These are phyloP conservation scores for Aegilops umbellulata DNA, from an alignment of 176 grass and related monocot species.

Conservation along the genomic window DNA sequence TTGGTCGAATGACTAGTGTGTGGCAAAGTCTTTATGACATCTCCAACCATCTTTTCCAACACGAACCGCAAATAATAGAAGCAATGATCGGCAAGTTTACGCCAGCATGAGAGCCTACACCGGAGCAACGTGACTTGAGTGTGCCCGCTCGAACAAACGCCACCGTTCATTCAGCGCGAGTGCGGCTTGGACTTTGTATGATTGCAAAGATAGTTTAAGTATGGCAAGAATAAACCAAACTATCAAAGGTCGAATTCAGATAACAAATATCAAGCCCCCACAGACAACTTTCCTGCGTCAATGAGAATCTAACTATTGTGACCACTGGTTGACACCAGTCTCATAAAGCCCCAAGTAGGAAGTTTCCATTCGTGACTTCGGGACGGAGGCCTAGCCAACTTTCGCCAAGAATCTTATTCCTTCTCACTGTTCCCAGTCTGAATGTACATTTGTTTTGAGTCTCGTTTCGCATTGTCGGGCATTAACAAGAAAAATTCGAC, in stretches of 20 bases:
- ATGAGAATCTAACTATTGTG: background rate
- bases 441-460: background rate
- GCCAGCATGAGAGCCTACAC: background rate
- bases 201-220: background rate
- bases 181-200: background rate
- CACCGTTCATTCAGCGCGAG: background rate
- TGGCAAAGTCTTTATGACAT: background rate
- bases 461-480: conserved; percentile 27
- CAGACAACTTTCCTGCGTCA: background rate
- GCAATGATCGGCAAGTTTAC: background rate
- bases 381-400: background rate
- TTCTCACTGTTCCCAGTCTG: background rate
- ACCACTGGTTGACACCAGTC: background rate
- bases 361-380: conserved; percentile 17
- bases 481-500: conserved; percentile 36
- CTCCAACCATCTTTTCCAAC: background rate
- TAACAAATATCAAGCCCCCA: background rate
- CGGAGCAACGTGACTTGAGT: too few relatives aligned
- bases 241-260: background rate
- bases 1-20: background rate
- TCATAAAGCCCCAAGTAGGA: background rate
- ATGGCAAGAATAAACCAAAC: background rate
- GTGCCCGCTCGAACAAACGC: background rate
- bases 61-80: background rate
- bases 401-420: conserved; percentile 25